phyloP scores from a whole-genome alignment of 2,329 filamentous ascomycete genomes.

The Davidsoniella neocaledoniae region DNA sequence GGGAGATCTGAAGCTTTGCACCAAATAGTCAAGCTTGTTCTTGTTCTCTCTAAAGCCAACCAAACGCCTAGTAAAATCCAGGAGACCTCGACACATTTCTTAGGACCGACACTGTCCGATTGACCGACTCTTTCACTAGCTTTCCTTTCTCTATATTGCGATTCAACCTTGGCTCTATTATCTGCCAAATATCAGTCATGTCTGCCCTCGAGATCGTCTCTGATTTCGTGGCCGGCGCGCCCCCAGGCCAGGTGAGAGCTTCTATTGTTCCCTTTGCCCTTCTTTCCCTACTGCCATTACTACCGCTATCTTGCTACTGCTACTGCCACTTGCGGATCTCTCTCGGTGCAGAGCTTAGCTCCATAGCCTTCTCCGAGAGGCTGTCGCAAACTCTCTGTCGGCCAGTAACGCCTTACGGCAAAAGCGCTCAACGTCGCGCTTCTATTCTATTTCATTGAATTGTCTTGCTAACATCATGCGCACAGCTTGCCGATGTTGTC shows the following conservation, averaged over 20 bases:
- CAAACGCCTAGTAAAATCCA: background rate
- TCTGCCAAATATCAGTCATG: constrained; percentile 1
- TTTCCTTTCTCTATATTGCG: background rate
- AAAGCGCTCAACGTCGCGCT: background rate
- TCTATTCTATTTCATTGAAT: background rate
- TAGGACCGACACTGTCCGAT: background rate
- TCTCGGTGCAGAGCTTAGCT: background rate
- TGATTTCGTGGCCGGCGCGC: constrained; percentile 10
- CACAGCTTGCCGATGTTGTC: constrained; percentile 12
- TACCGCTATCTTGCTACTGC: no score
- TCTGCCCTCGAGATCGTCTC: constrained; percentile 11
- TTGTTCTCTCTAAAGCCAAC: background rate
- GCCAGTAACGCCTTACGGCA: background rate
- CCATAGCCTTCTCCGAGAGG: constrained; percentile 4
- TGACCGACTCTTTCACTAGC: background rate
- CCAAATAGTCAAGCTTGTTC: background rate
- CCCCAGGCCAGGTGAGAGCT: constrained; percentile 10
- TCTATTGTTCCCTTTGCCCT: no score
- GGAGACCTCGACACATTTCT: background rate
- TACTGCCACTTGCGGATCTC: background rate
- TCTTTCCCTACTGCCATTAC: background rate
- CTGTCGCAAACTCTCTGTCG: background rate
- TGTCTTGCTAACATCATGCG: constrained; percentile 4
- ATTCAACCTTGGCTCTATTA: background rate
- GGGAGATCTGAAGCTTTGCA: background rate